These are phyloP conservation scores for Mortierella claussenii DNA, from an alignment of 192 early-diverging fungal genomes.

Conservation along the genomic window DNA sequence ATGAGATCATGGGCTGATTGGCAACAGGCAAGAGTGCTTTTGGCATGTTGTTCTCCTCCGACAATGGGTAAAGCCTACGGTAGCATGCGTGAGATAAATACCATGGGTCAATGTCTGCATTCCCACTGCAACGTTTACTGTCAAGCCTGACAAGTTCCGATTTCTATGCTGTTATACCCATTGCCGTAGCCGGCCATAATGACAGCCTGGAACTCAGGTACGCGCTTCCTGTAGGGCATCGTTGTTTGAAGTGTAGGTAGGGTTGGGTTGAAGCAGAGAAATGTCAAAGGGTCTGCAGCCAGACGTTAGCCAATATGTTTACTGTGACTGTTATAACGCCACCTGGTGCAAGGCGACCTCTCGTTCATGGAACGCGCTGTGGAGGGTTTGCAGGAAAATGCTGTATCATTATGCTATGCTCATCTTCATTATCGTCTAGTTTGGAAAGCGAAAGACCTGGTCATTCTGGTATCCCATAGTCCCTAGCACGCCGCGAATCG, in stretches of 20 bases:
- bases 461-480: conserved; percentile 61
- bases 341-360: no score
- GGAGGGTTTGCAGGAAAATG: no score
- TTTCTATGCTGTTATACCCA: conserved; percentile 54
- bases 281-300: no score
- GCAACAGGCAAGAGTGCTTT: conserved; percentile 95
- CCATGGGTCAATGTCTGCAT: no score
- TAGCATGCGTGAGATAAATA: no score
- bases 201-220: conserved; percentile 74
- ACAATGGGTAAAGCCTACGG: conserved; percentile 79
- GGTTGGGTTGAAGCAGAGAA: no score
- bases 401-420: no score
- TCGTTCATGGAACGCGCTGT: no score
- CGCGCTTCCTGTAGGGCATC: conserved; percentile 52
- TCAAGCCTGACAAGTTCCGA: no score
- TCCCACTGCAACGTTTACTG: no score
- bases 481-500: conserved; percentile 62
- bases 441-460: conserved; percentile 72
- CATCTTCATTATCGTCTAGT: conserved; percentile 9
- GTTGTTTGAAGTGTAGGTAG: neutral
- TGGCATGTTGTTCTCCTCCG: conserved; percentile 84
- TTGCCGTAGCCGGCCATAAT: conserved; percentile 74
- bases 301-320: no score
- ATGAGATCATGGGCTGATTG: conserved; percentile 95
- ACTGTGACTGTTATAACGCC: no score